Evolutionary conservation across 2,329 filamentous ascomycete genomes (phyloP).

Genomic region (Cytospora chrysosperma): DNA sequence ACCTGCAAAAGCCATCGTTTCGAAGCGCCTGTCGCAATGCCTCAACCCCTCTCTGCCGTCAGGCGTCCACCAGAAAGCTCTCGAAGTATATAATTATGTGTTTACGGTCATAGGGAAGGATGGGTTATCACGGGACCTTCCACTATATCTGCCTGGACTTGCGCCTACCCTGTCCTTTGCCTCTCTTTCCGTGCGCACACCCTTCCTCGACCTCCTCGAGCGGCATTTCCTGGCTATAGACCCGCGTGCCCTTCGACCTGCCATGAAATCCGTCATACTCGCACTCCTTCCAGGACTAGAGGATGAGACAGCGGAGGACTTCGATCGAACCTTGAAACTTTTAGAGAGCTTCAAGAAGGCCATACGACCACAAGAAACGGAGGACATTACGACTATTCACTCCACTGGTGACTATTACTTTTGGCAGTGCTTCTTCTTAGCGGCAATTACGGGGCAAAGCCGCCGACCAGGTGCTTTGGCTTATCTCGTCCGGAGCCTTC

Average conservation of each 20-base stretch:
- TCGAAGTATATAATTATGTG: slow-evolving; percentile 90
- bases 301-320: slow-evolving; percentile 96
- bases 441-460: slow-evolving; percentile 84
- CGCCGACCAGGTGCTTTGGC: slow-evolving; percentile 83
- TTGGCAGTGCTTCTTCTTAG: slow-evolving; percentile 97
- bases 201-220: slow-evolving; percentile 83
- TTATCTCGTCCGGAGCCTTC: slow-evolving; percentile 77
- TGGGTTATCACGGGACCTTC: slow-evolving; percentile 76
- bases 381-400: slow-evolving; percentile 51
- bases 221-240: slow-evolving; percentile 73
- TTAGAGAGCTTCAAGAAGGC: slow-evolving; percentile 74
- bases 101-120: slow-evolving; percentile 83
- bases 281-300: slow-evolving; percentile 89
- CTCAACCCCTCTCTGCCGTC: slow-evolving; percentile 90
- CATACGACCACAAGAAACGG: slow-evolving; percentile 55
- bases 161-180: slow-evolving; percentile 90
- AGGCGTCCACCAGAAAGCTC: slow-evolving; percentile 93
- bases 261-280: slow-evolving; percentile 85
- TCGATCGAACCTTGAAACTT: slow-evolving; percentile 79
- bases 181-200: slow-evolving; percentile 82
- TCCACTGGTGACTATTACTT: slow-evolving; percentile 79
- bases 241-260: slow-evolving; percentile 71
- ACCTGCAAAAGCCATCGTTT: slow-evolving; percentile 78
- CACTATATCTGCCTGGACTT: slow-evolving; percentile 85
- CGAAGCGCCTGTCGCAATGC: slow-evolving; percentile 92